phyloP scores from a whole-genome alignment of 78 protist genomes.

The Planoprotostelium fungivorum region DNA sequence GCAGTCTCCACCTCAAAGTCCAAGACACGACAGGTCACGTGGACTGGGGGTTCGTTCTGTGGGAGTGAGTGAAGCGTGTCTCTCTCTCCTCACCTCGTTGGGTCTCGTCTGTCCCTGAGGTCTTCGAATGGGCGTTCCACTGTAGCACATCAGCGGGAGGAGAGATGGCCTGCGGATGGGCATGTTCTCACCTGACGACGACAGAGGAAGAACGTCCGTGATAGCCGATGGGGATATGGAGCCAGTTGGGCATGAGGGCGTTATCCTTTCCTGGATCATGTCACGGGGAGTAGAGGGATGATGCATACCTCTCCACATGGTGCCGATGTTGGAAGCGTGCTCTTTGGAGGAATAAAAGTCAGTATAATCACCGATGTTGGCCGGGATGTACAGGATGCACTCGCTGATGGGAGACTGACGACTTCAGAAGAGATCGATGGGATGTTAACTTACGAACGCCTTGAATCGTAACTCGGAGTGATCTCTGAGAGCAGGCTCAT shows the following conservation, averaged over 20 bases:
- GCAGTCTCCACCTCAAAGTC: conserved; percentile 94
- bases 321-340: conserved; percentile 93
- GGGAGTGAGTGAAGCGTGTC: not conserved
- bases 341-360: conserved; percentile 90
- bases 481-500: conserved; percentile 42
- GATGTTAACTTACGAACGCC: conserved; percentile 12
- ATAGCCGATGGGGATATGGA: conserved; percentile 90
- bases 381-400: conserved; percentile 32
- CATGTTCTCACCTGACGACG: conserved; percentile 57
- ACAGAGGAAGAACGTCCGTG: conserved; percentile 92
- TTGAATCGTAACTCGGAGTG: conserved; percentile 22
- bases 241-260: conserved; percentile 83
- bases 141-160: conserved; percentile 74
- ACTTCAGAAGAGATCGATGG: not conserved
- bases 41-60: conserved; percentile 48
- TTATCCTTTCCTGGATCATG: conserved; percentile 39
- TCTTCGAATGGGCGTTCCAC: conserved; percentile 75
- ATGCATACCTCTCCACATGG: conserved; percentile 48
- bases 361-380: conserved; percentile 88
- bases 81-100: conserved; percentile 3
- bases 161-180: conserved; percentile 95
- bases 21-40: conserved; percentile 38
- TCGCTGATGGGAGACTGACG: not conserved
- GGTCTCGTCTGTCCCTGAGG: conserved; percentile 85
- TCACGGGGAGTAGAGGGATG: not conserved